Evolutionary conservation across 257 asterid species (phyloP).

Genomic region (Gentiana straminea): DNA sequence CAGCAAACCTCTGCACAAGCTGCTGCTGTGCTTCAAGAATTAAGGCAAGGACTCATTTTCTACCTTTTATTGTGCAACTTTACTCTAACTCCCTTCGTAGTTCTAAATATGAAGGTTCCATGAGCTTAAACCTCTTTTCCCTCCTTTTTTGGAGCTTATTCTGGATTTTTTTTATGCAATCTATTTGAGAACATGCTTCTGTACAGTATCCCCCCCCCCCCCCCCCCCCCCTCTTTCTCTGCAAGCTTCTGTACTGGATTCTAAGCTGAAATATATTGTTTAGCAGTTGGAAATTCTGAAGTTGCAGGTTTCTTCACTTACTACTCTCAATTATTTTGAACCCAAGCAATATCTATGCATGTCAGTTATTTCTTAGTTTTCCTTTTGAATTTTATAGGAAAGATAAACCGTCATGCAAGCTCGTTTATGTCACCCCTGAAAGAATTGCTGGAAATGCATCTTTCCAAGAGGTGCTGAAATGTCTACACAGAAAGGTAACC

Average conservation of each 20-base stretch:
- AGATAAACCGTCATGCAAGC: constrained; percentile 88
- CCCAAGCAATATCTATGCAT: background rate
- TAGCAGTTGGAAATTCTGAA: background rate
- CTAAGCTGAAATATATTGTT: background rate
- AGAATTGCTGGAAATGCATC: constrained; percentile 83
- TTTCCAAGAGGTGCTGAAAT: constrained; percentile 67
- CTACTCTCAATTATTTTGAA: constrained; percentile 1
- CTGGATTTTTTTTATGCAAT: too few relatives aligned
- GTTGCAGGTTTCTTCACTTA: background rate
- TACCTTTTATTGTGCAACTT: background rate
- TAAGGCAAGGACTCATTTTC: constrained; percentile 45
- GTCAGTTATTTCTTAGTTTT: constrained; percentile 2
- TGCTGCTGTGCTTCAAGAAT: constrained; percentile 70
- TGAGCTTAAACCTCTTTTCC: background rate
- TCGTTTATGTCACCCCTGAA: constrained; percentile 94
- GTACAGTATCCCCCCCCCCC: background rate
- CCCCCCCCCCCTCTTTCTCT: too few relatives aligned
- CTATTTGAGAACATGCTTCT: background rate
- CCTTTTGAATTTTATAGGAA: constrained; percentile 43
- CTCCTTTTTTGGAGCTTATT: background rate
- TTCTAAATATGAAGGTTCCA: background rate
- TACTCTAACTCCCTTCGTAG: background rate
- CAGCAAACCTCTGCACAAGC: constrained; percentile 80
- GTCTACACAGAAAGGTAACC: constrained; percentile 60
- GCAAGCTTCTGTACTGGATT: background rate